These are phyloP conservation scores for Trichomonascaceae sp. DNA, from an alignment of 1,139 yeast genomes.

Conservation along the genomic window DNA sequence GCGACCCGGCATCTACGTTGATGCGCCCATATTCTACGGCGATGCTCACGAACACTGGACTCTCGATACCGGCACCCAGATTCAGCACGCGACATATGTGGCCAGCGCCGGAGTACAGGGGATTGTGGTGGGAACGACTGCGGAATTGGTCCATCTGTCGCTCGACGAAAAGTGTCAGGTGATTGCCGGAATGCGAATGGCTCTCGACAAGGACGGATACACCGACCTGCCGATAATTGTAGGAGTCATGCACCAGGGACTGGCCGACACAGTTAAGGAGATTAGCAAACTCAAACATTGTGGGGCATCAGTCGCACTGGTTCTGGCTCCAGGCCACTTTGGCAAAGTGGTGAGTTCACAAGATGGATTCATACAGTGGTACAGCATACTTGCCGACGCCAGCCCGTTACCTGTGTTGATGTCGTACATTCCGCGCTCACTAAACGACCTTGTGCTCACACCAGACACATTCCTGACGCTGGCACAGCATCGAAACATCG, in stretches of 20 bases:
- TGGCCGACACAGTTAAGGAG: conserved; percentile 31
- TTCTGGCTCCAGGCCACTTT: conserved; percentile 36
- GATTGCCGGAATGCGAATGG: conserved; percentile 24
- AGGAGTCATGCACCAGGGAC: conserved; percentile 33
- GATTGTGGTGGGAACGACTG: conserved; percentile 37
- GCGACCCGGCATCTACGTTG: conserved; percentile 32
- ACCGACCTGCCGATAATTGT: conserved; percentile 29
- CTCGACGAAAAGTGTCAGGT: conserved; percentile 30
- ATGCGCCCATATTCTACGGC: conserved; percentile 39
- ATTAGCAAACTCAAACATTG: conserved; percentile 25
- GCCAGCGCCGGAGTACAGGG: conserved; percentile 34
- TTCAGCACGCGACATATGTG: conserved; percentile 31
- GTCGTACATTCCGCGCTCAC: conserved; percentile 40
- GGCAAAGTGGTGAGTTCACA: conserved; percentile 30
- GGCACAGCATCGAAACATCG: conserved; percentile 31
- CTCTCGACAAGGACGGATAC: conserved; percentile 27
- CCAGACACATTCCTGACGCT: conserved; percentile 27
- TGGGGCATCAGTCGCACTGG: conserved; percentile 36
- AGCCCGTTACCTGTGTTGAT: conserved; percentile 34
- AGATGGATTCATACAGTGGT: conserved; percentile 34
- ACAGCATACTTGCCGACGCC: conserved; percentile 32
- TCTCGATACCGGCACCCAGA: conserved; percentile 33
- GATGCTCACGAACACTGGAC: conserved; percentile 21
- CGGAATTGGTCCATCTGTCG: conserved; percentile 36
- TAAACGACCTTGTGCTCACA: conserved; percentile 29